These are phyloP conservation scores for Paramecium bursaria DNA, from an alignment of 73 alveolate genomes.

Conservation along the genomic window DNA sequence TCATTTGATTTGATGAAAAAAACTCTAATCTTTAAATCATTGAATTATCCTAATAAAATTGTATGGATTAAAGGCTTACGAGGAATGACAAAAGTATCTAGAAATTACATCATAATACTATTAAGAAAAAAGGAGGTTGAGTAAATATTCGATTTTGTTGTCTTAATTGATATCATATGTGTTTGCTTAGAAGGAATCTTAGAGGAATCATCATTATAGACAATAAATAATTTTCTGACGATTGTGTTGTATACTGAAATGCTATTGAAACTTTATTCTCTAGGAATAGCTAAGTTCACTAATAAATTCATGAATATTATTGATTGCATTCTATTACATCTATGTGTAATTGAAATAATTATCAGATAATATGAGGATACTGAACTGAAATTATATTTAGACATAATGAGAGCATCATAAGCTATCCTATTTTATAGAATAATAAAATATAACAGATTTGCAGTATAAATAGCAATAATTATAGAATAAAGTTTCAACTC, in stretches of 20 bases:
- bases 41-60: not conserved
- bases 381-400: not conserved
- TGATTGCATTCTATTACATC: not conserved
- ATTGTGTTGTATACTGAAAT: not conserved
- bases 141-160: not conserved
- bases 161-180: conserved; percentile 1
- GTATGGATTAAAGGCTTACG: conserved; percentile 14
- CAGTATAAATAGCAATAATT: not conserved
- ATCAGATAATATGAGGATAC: not conserved
- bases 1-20: not conserved
- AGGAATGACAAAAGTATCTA: not conserved
- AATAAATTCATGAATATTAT: not conserved
- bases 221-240: conserved; percentile 22
- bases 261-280: conserved; percentile 1
- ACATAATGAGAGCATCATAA: conserved; percentile 11
- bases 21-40: not conserved
- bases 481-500: conserved; percentile 1
- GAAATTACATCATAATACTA: not conserved
- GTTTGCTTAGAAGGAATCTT: conserved; percentile 7
- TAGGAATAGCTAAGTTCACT: not conserved
- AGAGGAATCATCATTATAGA: not conserved
- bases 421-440: conserved; percentile 18
- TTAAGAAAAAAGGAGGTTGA: not conserved
- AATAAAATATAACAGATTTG: conserved; percentile 28
- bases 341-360: not conserved